These are phyloP conservation scores for Phialophora expanda DNA, from an alignment of 2,329 filamentous ascomycete species.

Conservation along the genomic window DNA sequence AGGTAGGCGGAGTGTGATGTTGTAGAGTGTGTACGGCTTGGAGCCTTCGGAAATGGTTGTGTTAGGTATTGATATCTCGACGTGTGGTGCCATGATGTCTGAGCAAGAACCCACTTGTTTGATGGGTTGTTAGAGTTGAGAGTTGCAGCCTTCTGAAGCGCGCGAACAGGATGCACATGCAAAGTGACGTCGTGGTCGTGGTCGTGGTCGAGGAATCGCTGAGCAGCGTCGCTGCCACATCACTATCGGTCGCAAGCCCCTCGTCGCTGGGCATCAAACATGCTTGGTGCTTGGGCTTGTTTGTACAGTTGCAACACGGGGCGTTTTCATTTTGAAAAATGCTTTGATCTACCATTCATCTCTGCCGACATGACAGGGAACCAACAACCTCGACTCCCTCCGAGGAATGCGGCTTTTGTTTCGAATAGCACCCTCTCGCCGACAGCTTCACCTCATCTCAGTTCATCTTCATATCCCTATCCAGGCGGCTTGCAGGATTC, in stretches of 20 bases:
- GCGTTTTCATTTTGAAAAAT: background rate
- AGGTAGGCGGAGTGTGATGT: conserved; percentile 65
- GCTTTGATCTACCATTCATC: background rate
- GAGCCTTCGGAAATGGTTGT: conserved; percentile 53
- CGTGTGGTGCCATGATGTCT: conserved; percentile 48
- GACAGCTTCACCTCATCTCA: background rate
- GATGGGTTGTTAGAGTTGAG: background rate
- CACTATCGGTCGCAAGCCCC: background rate
- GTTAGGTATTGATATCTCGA: conserved; percentile 57
- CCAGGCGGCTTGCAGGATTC: conserved; percentile 40
- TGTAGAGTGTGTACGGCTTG: conserved; percentile 66
- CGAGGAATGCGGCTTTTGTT: conserved; percentile 5
- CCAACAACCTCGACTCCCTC: conserved; percentile 22
- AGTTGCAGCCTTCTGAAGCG: background rate
- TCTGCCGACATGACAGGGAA: conserved; percentile 26
- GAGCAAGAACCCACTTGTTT: background rate
- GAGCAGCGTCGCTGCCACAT: conserved; percentile 7
- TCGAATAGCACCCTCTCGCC: conserved; percentile 1
- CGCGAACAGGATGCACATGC: background rate
- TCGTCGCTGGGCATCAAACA: background rate
- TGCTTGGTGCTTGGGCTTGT: background rate
- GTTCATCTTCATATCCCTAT: conserved; percentile 21
- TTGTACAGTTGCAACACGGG: background rate
- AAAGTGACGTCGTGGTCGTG: conserved; percentile 12
- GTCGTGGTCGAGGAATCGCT: background rate